phyloP scores from a whole-genome alignment of 176 grass and related monocot genomes.

The maize (Zea mays) region Zm-B73-REFERENCE-NAM-5.0 NC_050103.1:176816001-176816500 shows the following conservation, averaged over 20 bases:
- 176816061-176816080: neutral
- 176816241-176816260: neutral
- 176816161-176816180: too few species aligned
- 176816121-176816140: too few species aligned
- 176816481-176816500: conserved; percentile 57
- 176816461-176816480: conserved; percentile 66
- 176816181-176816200: neutral
- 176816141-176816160: too few species aligned
- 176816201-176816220: conserved; percentile 25
- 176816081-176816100: neutral
- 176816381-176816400: conserved; percentile 34
- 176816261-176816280: neutral
- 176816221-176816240: neutral
- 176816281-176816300: neutral
- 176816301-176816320: conserved; percentile 10
- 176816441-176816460: conserved; percentile 39
- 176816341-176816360: neutral
- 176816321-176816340: conserved; percentile 16
- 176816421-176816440: conserved; percentile 55
- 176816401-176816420: conserved; percentile 45
- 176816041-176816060: neutral
- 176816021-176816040: conserved; percentile 37
- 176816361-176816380: neutral
- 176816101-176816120: too few species aligned
- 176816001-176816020: conserved; percentile 52